Conservation (phyloP, 352 stramenopile species). For the Phytophthora hybrid region DNA sequence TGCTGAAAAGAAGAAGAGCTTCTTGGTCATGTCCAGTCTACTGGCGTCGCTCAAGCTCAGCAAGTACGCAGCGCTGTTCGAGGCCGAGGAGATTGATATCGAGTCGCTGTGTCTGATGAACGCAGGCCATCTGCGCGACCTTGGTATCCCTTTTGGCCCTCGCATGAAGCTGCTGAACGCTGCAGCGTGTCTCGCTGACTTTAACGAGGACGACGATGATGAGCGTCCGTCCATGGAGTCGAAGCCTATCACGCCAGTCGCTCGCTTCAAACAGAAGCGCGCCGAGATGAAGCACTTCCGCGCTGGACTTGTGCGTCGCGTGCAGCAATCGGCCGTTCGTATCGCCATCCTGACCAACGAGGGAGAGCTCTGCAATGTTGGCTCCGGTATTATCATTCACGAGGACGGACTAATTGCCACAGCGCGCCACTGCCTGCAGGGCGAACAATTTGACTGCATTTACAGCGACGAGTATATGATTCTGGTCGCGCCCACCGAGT, state of each 20-base stretch:
- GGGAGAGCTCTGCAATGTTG: slow-evolving; percentile 87
- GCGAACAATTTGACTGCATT: slow-evolving; percentile 89
- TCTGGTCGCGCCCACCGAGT: slow-evolving; percentile 84
- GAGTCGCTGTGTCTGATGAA: slow-evolving; percentile 91
- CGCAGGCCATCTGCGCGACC: slow-evolving; percentile 79
- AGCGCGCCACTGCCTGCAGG: slow-evolving; percentile 80
- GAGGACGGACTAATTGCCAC: slow-evolving; percentile 83
- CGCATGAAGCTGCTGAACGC: slow-evolving; percentile 89
- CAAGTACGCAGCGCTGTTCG: slow-evolving; percentile 89
- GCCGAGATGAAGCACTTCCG: slow-evolving; percentile 90
- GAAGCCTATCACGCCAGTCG: slow-evolving; percentile 73
- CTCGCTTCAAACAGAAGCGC: slow-evolving; percentile 80
- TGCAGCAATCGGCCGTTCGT: slow-evolving; percentile 87
- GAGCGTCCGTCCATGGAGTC: slow-evolving; percentile 75
- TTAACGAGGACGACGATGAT: slow-evolving; percentile 85
- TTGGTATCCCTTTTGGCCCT: slow-evolving; percentile 85
- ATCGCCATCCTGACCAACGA: slow-evolving; percentile 89
- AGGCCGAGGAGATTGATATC: slow-evolving; percentile 91
- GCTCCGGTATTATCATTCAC: slow-evolving; percentile 88
- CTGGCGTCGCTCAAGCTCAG: slow-evolving; percentile 78
- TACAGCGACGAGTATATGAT: slow-evolving; percentile 92
- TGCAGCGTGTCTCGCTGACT: slow-evolving; percentile 82
- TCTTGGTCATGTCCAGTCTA: slow-evolving; percentile 86
- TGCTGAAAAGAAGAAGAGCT: slow-evolving; percentile 91
- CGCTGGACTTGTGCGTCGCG: slow-evolving; percentile 82